A percentile compares a stretch with the other conserved stretches of the same genome.
Conservation (phyloP, 2,329 filamentous ascomycete genomes). For the Botryotinia calthae region DNA sequence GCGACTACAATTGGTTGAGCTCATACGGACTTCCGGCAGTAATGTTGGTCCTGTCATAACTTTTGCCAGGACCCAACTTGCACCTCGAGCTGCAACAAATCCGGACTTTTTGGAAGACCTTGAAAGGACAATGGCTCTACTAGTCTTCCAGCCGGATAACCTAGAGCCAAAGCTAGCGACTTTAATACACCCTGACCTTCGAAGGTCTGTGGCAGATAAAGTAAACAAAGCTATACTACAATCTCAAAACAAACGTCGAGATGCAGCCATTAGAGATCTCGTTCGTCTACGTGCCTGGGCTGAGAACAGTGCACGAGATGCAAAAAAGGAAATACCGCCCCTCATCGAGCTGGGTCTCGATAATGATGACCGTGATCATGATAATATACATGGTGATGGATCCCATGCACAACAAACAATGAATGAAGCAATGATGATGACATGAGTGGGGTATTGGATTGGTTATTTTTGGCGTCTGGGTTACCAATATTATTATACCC, state of each 20-base stretch:
- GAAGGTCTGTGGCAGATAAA: conserved; percentile 76
- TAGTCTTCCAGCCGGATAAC: conserved; percentile 82
- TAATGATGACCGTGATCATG: conserved; percentile 30
- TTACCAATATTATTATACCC: conserved; percentile 13
- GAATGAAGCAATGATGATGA: conserved; percentile 34
- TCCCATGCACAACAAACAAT: conserved; percentile 21
- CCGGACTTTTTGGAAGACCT: conserved; percentile 80
- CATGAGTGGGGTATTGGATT: conserved; percentile 25
- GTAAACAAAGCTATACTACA: conserved; percentile 88
- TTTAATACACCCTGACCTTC: conserved; percentile 74
- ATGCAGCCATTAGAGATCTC: conserved; percentile 78
- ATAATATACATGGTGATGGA: conserved; percentile 32
- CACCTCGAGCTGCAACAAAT: conserved; percentile 80
- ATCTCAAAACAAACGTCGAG: conserved; percentile 67
- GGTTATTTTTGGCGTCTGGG: conserved; percentile 12
- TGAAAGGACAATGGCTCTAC: conserved; percentile 86
- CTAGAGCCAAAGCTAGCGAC: conserved; percentile 72
- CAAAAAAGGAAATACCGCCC: conserved; percentile 38
- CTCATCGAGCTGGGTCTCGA: conserved; percentile 37
- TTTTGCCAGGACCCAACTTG: conserved; percentile 85
- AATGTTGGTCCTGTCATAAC: conserved; percentile 74
- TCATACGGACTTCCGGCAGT: conserved; percentile 71
- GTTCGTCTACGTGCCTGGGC: conserved; percentile 84
- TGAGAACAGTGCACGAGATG: conserved; percentile 49
- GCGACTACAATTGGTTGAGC: conserved; percentile 86